Percentiles rank a stretch among this genome's conserved stretches.
Conservation (phyloP, 768 basidiomycete species). For the Naganishia friedmannii region DNA sequence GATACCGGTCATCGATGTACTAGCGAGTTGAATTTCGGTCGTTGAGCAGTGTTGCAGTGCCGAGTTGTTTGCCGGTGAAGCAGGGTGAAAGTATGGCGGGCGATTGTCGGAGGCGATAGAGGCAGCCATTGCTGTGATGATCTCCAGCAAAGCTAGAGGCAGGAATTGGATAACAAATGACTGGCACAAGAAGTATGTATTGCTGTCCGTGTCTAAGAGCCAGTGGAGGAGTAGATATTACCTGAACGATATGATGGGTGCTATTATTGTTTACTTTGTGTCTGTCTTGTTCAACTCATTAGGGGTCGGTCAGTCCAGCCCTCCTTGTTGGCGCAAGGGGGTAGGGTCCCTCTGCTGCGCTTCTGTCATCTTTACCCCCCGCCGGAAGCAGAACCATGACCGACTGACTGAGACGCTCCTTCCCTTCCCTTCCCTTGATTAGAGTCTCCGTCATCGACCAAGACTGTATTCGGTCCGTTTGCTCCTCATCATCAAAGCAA, state of each 20-base stretch:
- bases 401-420: too few relatives aligned
- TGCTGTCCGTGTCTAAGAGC: background rate
- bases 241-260: background rate
- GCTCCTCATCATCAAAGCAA: background rate
- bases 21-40: constrained; percentile 17
- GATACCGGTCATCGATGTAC: constrained; percentile 12
- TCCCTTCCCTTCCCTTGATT: constrained; percentile 1
- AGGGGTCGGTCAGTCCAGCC: too few relatives aligned
- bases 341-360: too few relatives aligned
- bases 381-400: too few relatives aligned
- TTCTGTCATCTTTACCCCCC: too few relatives aligned
- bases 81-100: constrained; percentile 3
- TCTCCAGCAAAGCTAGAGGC: background rate
- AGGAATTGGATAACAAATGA: too few relatives aligned
- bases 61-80: constrained; percentile 3
- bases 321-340: background rate
- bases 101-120: background rate
- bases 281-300: too few relatives aligned
- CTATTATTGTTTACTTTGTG: constrained; percentile 19
- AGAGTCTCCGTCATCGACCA: background rate
- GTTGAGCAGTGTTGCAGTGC: constrained; percentile 20
- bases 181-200: too few relatives aligned
- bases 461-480: background rate
- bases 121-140: background rate
- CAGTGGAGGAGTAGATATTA: background rate